Evolutionary conservation across 2,329 filamentous ascomycete species (phyloP), one percentile per base, ranked within the genome.

Genomic region (Aureobasidium sp.): DNA sequence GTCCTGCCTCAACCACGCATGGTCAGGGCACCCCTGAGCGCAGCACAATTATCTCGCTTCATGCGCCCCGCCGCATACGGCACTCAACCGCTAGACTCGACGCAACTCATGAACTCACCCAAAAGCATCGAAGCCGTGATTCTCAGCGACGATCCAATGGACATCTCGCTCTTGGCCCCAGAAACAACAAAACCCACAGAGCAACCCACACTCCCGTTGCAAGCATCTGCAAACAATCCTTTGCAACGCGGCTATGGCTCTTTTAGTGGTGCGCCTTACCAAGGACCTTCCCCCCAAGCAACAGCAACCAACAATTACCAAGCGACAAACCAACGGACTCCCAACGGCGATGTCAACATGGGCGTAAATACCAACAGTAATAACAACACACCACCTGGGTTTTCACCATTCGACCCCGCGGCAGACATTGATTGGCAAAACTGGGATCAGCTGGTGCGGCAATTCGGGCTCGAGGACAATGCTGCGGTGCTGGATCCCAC

Each of bases 371-470:
- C 17, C 11, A 53, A 39, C 27, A 55, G 14, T 15, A 36, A 31
- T 5, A 59, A 59, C 29, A n/a, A 31, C 0, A 59, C 55, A 12
- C 57, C 57, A 17, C 57, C 57, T n/a, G 37, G 34, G 3, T 60
- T 63, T 8, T 63, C 61, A 5, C 61, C 64, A 5, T 64, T 76
- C 65, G 76, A 76, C 25, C 72, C 73, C 6, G 72, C 71, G 1
- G 72, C 70, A 14, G 75, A 72, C 37, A 62, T 80, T 65, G 75
- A 80, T 56, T 81, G 79, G 79, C 72, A 77, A 44, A 74, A 72
- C 41, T 80, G 77, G 76, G 78, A 80, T 48, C 76, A 79, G 65
- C 71, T 81, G 62, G 77, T 80, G 2, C 69, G 70, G 29, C 75
- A 80, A 61, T 80, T 77, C 62, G 77, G 76, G 7, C 75, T 76